phyloP scores from a whole-genome alignment of 192 early-diverging fungal species.

The Linnemannia hyalina region DNA sequence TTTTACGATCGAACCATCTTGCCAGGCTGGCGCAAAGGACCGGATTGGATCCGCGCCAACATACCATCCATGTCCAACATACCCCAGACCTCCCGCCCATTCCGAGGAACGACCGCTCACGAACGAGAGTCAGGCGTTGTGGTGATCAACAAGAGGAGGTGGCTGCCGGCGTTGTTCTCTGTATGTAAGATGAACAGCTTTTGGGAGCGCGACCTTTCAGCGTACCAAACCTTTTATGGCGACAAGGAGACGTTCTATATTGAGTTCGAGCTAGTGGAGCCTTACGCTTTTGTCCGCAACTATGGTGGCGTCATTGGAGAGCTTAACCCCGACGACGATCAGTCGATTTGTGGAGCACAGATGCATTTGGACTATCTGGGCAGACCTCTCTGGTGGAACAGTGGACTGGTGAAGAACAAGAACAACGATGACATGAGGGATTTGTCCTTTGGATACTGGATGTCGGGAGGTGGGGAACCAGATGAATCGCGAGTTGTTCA shows the following conservation, averaged over 20 bases:
- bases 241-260: constrained; percentile 78
- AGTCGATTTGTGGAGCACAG: constrained; percentile 59
- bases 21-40: constrained; percentile 35
- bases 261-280: constrained; percentile 71
- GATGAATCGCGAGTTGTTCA: neutral
- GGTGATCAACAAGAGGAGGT: constrained; percentile 61
- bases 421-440: constrained; percentile 51
- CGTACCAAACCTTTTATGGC: constrained; percentile 61
- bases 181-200: constrained; percentile 67
- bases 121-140: constrained; percentile 74
- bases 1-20: constrained; percentile 71
- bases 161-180: constrained; percentile 61
- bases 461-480: constrained; percentile 19
- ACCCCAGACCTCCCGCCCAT: constrained; percentile 49
- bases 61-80: constrained; percentile 57
- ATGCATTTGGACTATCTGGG: constrained; percentile 58
- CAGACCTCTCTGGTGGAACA: constrained; percentile 64
- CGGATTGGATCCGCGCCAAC: constrained; percentile 61
- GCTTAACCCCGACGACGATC: constrained; percentile 42
- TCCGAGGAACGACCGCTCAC: constrained; percentile 52
- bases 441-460: constrained; percentile 43
- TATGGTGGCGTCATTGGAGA: constrained; percentile 68
- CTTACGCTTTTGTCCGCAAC: constrained; percentile 62
- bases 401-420: constrained; percentile 62
- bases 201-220: constrained; percentile 55